These are phyloP conservation scores for Pleoardoris graminearum DNA, from an alignment of 2,329 filamentous ascomycete species.

Conservation along the genomic window DNA sequence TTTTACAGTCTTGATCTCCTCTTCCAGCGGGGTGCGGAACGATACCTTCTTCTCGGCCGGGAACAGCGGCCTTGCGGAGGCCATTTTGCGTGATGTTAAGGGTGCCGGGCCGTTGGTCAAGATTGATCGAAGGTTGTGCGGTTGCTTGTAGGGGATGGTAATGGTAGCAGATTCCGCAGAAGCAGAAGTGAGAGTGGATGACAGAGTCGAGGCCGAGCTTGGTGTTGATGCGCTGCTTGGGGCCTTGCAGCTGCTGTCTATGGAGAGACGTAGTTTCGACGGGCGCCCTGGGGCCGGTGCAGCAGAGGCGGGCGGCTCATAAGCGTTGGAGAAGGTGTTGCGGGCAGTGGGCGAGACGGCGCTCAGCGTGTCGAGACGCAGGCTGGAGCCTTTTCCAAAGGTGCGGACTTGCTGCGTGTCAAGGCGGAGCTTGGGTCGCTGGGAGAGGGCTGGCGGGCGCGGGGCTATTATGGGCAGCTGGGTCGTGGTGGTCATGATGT, in stretches of 20 bases:
- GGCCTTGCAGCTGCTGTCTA: constrained; percentile 34
- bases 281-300: constrained; percentile 27
- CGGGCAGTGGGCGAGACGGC: constrained; percentile 63
- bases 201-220: constrained; percentile 42
- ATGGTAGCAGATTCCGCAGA: constrained; percentile 44
- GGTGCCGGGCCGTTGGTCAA: constrained; percentile 51
- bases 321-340: constrained; percentile 66
- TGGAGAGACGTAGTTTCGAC: constrained; percentile 37
- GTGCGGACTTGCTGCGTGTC: constrained; percentile 58
- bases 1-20: constrained; percentile 60
- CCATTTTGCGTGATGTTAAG: constrained; percentile 45
- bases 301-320: constrained; percentile 48
- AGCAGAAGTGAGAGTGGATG: constrained; percentile 46
- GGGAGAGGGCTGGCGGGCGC: constrained; percentile 31
- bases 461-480: constrained; percentile 51
- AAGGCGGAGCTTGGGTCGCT: constrained; percentile 63
- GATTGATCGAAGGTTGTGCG: constrained; percentile 52
- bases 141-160: constrained; percentile 51
- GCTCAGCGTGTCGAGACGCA: constrained; percentile 58
- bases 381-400: constrained; percentile 58
- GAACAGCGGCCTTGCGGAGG: constrained; percentile 52
- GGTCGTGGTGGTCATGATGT: constrained; percentile 40
- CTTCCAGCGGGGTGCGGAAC: constrained; percentile 60
- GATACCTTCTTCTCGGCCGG: constrained; percentile 61
- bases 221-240: constrained; percentile 35